Evolutionary conservation across 1,139 yeast genomes (phyloP).

Genomic region (Groenewaldozyma auringiensis): DNA sequence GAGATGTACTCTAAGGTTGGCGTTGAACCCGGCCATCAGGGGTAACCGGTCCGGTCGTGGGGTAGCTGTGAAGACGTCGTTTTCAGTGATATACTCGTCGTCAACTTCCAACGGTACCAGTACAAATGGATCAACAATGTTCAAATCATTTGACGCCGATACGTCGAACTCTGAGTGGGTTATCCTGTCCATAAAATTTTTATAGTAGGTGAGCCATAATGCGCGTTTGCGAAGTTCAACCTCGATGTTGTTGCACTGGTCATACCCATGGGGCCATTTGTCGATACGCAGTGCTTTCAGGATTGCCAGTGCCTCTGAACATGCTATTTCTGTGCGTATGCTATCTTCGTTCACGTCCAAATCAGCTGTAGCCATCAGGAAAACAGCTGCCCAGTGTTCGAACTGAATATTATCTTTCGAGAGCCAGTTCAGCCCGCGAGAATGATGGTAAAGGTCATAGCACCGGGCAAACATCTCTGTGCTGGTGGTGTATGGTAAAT

Average conservation of each 20-base stretch:
- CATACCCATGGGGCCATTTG: conserved; percentile 6
- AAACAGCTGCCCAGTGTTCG: conserved; percentile 6
- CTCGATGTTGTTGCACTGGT: conserved; percentile 7
- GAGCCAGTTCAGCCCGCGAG: conserved; percentile 8
- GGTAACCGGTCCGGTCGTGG: not conserved
- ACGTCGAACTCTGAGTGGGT: conserved; percentile 1
- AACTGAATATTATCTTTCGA: not conserved
- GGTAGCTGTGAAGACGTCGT: conserved; percentile 5
- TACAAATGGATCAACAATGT: conserved; percentile 6
- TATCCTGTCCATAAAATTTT: conserved; percentile 1
- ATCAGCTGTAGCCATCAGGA: conserved; percentile 2
- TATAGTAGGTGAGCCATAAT: conserved; percentile 8
- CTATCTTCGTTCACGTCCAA: conserved; percentile 6
- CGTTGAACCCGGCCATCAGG: conserved; percentile 8
- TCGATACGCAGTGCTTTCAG: conserved; percentile 7
- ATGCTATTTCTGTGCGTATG: not conserved
- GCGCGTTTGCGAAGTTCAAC: conserved; percentile 9
- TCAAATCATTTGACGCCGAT: conserved; percentile 2
- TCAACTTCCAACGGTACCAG: conserved; percentile 10
- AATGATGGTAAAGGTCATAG: conserved; percentile 3
- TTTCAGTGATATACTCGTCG: conserved; percentile 10
- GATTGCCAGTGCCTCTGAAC: conserved; percentile 6
- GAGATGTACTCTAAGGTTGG: conserved; percentile 5
- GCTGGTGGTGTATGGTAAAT: conserved; percentile 2
- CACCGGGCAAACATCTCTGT: conserved; percentile 6